Percentiles rank a stretch among this genome's conserved stretches.
Conservation (phyloP, 192 early-diverging fungal genomes). For the Linnemannia schmuckeri region DNA sequence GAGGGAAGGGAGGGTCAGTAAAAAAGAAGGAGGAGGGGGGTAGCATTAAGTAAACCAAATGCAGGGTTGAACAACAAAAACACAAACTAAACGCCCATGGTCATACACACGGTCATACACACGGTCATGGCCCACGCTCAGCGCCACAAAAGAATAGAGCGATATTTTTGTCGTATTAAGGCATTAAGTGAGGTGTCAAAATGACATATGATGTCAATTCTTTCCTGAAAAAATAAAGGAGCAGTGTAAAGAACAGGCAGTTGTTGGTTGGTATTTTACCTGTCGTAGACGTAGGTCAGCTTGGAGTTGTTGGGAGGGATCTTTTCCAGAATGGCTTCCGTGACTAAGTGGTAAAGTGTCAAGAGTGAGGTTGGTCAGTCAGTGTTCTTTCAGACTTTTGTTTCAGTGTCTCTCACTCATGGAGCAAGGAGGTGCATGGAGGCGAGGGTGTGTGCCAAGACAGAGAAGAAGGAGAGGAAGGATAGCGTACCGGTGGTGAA, state of each 20-base stretch:
- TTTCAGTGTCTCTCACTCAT: not conserved
- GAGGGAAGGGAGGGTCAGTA: not conserved
- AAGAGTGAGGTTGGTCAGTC: not conserved
- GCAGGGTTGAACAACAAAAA: not conserved
- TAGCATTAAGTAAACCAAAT: not conserved
- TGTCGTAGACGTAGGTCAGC: conserved; percentile 94
- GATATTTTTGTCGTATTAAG: not conserved
- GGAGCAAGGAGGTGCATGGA: not conserved
- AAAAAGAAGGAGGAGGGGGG: not conserved
- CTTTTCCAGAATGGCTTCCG: conserved; percentile 89
- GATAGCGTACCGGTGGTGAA: conserved; percentile 71
- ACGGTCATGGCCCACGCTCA: not conserved
- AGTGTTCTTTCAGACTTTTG: not conserved
- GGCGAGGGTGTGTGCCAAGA: not conserved
- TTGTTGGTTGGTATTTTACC: conserved; percentile 55
- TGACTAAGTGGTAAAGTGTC: conserved; percentile 60
- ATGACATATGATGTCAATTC: conserved; percentile 10
- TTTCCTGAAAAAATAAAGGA: not conserved
- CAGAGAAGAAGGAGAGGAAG: not conserved
- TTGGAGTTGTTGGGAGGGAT: conserved; percentile 93
- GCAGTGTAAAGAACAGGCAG: not conserved
- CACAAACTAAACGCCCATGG: not conserved
- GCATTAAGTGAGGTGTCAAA: not conserved
- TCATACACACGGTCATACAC: not conserved
- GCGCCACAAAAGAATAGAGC: not conserved